These are phyloP conservation scores for Periconia sp. DNA, from an alignment of 2,329 filamentous ascomycete species.

Conservation along the genomic window DNA sequence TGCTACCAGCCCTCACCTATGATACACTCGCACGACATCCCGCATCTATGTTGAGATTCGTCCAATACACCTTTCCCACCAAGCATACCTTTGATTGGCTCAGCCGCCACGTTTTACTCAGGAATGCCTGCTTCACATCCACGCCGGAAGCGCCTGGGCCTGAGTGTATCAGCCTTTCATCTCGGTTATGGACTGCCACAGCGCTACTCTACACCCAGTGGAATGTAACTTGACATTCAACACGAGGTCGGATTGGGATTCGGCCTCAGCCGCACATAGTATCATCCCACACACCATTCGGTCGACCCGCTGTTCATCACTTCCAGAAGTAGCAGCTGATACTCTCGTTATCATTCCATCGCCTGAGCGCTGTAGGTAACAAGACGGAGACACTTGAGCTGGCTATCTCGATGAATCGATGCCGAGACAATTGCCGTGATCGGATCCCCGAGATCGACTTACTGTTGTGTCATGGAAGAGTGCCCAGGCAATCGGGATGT, in stretches of 20 bases:
- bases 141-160: neutral
- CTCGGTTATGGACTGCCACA: neutral
- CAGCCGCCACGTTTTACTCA: constrained; percentile 10
- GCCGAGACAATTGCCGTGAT: neutral
- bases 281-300: neutral
- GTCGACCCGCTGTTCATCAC: neutral
- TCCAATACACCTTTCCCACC: constrained; percentile 1
- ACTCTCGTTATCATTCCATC: neutral
- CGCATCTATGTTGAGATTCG: neutral
- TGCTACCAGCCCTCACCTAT: neutral
- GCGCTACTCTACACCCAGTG: neutral
- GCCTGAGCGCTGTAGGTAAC: too few species aligned
- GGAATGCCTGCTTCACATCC: constrained; percentile 12
- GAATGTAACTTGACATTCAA: constrained; percentile 9
- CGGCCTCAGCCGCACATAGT: neutral
- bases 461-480: neutral
- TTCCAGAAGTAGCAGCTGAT: constrained; percentile 6
- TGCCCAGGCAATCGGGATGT: neutral
- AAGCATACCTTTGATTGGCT: constrained; percentile 12
- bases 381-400: too few species aligned
- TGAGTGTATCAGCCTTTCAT: constrained; percentile 3
- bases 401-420: too few species aligned
- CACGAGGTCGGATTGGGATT: constrained; percentile 4
- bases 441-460: neutral
- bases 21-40: constrained; percentile 1